Percentiles rank a stretch among this genome's conserved stretches.
Evolutionary conservation across 768 basidiomycete genomes (phyloP).

Genomic region (Boletus subparvulus): DNA sequence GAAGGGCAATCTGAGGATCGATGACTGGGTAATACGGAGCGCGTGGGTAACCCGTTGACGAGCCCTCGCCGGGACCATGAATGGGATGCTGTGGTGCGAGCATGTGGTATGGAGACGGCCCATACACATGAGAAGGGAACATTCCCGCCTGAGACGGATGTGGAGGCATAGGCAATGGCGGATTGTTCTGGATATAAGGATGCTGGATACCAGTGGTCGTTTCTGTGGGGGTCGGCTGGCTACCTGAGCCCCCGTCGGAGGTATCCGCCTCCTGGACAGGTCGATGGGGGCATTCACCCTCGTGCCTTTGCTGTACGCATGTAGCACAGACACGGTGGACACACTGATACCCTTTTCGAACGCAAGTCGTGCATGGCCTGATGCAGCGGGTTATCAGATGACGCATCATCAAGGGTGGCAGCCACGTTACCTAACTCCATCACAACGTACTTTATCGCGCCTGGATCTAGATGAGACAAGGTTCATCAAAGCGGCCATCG

Average conservation of each 20-base stretch:
- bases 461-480: constrained; percentile 34
- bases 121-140: constrained; percentile 30
- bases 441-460: constrained; percentile 62
- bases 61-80: constrained; percentile 24
- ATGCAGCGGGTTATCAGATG: constrained; percentile 8
- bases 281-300: constrained; percentile 47
- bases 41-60: constrained; percentile 26
- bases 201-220: constrained; percentile 3
- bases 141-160: constrained; percentile 18
- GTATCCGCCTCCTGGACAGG: constrained; percentile 19
- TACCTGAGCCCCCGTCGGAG: constrained; percentile 25
- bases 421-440: constrained; percentile 49
- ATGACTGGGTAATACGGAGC: constrained; percentile 40
- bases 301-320: constrained; percentile 45
- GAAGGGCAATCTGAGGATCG: constrained; percentile 37
- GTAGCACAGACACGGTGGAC: constrained; percentile 47
- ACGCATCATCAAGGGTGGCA: constrained; percentile 2
- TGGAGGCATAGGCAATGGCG: constrained; percentile 13
- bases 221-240: constrained; percentile 5
- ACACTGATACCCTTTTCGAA: constrained; percentile 52
- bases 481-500: constrained; percentile 4
- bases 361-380: constrained; percentile 53
- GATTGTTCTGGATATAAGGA: constrained; percentile 11
- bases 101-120: constrained; percentile 29
- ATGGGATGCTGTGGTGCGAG: constrained; percentile 22